Conservation (phyloP, 768 basidiomycete species). For the Kwoniella heveanensis region DNA sequence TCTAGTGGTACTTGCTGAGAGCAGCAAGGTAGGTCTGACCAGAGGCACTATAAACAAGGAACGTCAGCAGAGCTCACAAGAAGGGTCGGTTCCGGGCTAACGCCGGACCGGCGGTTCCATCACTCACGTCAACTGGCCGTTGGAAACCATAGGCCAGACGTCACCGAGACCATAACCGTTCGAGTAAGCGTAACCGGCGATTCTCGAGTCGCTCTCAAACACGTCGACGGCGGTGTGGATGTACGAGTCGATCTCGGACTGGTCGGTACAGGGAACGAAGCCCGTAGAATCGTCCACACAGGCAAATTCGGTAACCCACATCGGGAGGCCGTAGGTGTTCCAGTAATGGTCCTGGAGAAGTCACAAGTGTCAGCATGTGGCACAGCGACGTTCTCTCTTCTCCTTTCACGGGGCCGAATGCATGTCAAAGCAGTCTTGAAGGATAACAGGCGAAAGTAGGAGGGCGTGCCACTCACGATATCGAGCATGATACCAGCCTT, state of each 20-base stretch:
- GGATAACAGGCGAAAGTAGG: too few species aligned
- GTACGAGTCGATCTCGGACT: conserved; percentile 46
- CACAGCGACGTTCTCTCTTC: too few species aligned
- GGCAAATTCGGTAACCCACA: conserved; percentile 43
- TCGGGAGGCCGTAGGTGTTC: conserved; percentile 37
- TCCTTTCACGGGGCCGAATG: too few species aligned
- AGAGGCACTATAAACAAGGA: conserved; percentile 21
- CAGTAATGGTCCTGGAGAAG: conserved; percentile 38
- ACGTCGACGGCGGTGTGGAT: conserved; percentile 48
- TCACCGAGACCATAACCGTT: conserved; percentile 46
- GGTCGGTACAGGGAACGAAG: conserved; percentile 49
- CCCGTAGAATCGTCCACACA: conserved; percentile 46
- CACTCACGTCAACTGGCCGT: conserved; percentile 37
- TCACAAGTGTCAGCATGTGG: too few species aligned
- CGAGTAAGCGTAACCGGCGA: conserved; percentile 47
- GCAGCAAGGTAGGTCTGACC: conserved; percentile 42
- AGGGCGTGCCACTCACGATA: conserved; percentile 30
- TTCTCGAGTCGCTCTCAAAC: conserved; percentile 46
- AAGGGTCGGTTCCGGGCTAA: too few species aligned
- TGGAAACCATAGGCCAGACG: conserved; percentile 41
- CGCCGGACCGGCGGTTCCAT: too few species aligned
- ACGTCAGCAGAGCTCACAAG: too few species aligned
- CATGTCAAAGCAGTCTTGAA: too few species aligned
- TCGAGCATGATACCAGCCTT: conserved; percentile 40
- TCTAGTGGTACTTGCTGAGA: conserved; percentile 37